A percentile compares a stretch with the other conserved stretches of the same genome.
Evolutionary conservation across 371 early-diverging fungal species (phyloP).

Genomic region (Lichtheimia hyalospora): DNA sequence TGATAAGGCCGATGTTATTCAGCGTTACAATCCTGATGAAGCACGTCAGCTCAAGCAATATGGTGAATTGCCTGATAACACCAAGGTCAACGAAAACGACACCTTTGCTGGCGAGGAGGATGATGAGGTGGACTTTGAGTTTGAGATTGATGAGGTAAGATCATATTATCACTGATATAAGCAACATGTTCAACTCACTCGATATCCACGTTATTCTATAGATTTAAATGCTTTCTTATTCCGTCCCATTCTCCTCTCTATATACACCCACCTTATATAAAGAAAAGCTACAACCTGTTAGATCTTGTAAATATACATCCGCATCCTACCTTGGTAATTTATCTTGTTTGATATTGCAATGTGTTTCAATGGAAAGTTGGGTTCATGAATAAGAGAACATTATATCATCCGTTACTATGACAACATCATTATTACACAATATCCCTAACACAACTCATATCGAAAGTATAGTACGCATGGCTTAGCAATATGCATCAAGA

Average conservation of each 20-base stretch:
- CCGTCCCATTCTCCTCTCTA: not conserved
- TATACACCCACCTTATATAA: not conserved
- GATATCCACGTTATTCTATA: not conserved
- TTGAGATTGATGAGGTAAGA: conserved; percentile 87
- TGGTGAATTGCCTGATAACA: conserved; percentile 96
- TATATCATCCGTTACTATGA: too few relatives aligned
- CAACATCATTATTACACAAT: too few relatives aligned
- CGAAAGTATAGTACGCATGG: too few relatives aligned
- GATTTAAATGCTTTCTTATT: not conserved
- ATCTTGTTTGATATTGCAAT: too few relatives aligned
- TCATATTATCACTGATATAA: not conserved
- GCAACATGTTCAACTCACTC: not conserved
- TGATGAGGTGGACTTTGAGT: conserved; percentile 87
- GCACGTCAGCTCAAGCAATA: conserved; percentile 94
- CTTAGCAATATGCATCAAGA: too few relatives aligned
- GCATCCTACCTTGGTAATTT: too few relatives aligned
- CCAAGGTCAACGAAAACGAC: conserved; percentile 81
- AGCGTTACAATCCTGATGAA: conserved; percentile 98
- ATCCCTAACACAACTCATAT: too few relatives aligned
- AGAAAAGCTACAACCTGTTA: not conserved
- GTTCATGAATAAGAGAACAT: too few relatives aligned
- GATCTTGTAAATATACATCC: conserved; percentile 2
- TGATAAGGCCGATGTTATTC: conserved; percentile 96
- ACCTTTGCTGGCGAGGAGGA: conserved; percentile 72
- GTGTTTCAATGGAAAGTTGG: too few relatives aligned